Evolutionary conservation across 768 basidiomycete genomes (phyloP).

Genomic region (Suillus sp.): DNA sequence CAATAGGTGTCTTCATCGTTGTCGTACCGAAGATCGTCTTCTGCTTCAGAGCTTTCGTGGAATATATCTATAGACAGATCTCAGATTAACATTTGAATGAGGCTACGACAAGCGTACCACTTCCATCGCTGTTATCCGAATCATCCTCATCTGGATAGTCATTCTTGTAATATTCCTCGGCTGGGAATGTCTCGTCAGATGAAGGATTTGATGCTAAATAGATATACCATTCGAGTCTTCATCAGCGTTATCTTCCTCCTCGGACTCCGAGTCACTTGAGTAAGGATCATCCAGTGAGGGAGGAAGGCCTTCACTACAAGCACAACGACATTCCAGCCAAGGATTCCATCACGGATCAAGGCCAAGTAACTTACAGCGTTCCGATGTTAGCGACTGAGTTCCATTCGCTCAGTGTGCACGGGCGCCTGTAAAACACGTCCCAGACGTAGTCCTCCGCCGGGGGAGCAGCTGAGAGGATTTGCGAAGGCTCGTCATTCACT

Average conservation of each 20-base stretch:
- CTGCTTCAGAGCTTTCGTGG: slow-evolving; percentile 54
- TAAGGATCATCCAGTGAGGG: slow-evolving; percentile 53
- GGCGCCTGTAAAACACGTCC: slow-evolving; percentile 81
- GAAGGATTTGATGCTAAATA: neutral
- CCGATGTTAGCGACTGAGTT: slow-evolving; percentile 57
- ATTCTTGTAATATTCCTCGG: slow-evolving; percentile 83
- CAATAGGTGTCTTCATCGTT: slow-evolving; percentile 36
- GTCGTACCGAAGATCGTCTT: slow-evolving; percentile 38
- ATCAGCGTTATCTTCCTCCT: slow-evolving; percentile 73
- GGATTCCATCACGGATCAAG: neutral
- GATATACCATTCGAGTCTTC: slow-evolving; percentile 80
- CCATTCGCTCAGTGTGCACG: slow-evolving; percentile 61
- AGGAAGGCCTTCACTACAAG: slow-evolving; percentile 63
- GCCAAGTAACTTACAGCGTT: slow-evolving; percentile 53
- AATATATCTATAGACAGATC: slow-evolving; percentile 50
- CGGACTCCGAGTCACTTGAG: slow-evolving; percentile 65
- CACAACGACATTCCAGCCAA: slow-evolving; percentile 6
- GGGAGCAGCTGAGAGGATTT: slow-evolving; percentile 12
- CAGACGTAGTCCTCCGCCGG: slow-evolving; percentile 68
- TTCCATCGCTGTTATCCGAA: slow-evolving; percentile 41
- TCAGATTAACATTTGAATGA: slow-evolving; percentile 11
- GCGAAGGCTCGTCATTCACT: slow-evolving; percentile 32
- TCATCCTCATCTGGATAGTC: slow-evolving; percentile 80
- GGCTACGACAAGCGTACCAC: slow-evolving; percentile 31
- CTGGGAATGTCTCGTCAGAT: slow-evolving; percentile 37